Evolutionary conservation across 768 basidiomycete species (phyloP).

Genomic region (Termitomyces sp.): DNA sequence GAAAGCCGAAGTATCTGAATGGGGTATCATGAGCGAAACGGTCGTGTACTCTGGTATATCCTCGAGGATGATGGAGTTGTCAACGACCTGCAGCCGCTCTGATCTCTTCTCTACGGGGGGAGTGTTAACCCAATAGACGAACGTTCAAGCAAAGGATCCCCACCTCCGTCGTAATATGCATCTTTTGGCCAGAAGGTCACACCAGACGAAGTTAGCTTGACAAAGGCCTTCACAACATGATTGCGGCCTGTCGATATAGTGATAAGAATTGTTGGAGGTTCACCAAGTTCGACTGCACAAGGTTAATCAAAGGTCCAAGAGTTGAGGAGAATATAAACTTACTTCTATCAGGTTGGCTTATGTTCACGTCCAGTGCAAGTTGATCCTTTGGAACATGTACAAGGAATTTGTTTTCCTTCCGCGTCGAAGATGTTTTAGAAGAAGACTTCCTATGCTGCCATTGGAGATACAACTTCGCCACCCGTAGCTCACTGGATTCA

Average conservation of each 20-base stretch:
- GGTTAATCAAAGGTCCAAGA: not conserved
- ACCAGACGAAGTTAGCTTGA: constrained; percentile 52
- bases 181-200: constrained; percentile 46
- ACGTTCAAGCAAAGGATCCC: constrained; percentile 1
- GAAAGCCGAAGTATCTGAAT: constrained; percentile 59
- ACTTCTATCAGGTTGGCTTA: constrained; percentile 55
- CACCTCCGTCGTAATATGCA: constrained; percentile 34
- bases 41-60: constrained; percentile 43
- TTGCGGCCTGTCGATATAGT: constrained; percentile 68
- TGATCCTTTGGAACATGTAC: constrained; percentile 62
- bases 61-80: constrained; percentile 39
- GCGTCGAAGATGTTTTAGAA: constrained; percentile 19
- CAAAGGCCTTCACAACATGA: constrained; percentile 42
- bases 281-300: constrained; percentile 54
- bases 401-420: constrained; percentile 31
- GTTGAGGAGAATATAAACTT: constrained; percentile 1
- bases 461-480: constrained; percentile 62
- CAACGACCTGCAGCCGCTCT: constrained; percentile 29
- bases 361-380: constrained; percentile 55
- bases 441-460: constrained; percentile 47
- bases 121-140: not conserved
- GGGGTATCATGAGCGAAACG: constrained; percentile 53
- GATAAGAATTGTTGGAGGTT: constrained; percentile 47
- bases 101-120: constrained; percentile 13
- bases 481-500: constrained; percentile 61